phyloP scores from a whole-genome alignment of 2,329 filamentous ascomycete species.

The Aspergillaceae sp. region DNA sequence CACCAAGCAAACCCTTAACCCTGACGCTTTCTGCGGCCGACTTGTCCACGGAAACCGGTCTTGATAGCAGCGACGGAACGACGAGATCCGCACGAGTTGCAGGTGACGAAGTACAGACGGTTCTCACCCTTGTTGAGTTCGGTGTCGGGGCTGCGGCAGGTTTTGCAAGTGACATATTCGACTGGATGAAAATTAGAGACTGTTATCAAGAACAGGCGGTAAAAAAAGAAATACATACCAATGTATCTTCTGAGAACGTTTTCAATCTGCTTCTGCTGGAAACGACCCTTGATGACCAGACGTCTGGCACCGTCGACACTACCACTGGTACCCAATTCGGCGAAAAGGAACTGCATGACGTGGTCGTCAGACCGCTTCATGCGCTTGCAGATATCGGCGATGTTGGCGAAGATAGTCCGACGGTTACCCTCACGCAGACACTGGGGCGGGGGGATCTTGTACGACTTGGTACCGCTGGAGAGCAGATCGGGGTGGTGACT shows the following conservation, averaged over 20 bases:
- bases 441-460: constrained; percentile 98
- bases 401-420: constrained; percentile 99
- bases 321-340: constrained; percentile 93
- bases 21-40: constrained; percentile 96
- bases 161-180: constrained; percentile 99
- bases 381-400: constrained; percentile 95
- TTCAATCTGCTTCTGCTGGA: constrained; percentile 99
- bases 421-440: constrained; percentile 99
- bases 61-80: constrained; percentile 96
- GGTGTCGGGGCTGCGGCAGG: constrained; percentile 87
- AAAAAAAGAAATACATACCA: constrained; percentile 49
- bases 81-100: constrained; percentile 76
- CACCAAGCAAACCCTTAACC: constrained; percentile 47
- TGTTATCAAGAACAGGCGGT: background rate
- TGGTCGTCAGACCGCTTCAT: constrained; percentile 99
- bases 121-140: constrained; percentile 99
- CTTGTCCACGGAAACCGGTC: constrained; percentile 99
- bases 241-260: constrained; percentile 94
- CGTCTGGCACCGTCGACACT: constrained; percentile 88
- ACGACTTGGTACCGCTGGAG: constrained; percentile 79
- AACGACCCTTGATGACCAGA: constrained; percentile 97
- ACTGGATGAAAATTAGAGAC: constrained; percentile 39
- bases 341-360: constrained; percentile 93
- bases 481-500: constrained; percentile 96
- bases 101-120: constrained; percentile 96